Percentiles rank a stretch among this genome's conserved stretches.
These are phyloP conservation scores for Raffaelea albimanens DNA, from an alignment of 2,329 filamentous ascomycete species.

Conservation along the genomic window DNA sequence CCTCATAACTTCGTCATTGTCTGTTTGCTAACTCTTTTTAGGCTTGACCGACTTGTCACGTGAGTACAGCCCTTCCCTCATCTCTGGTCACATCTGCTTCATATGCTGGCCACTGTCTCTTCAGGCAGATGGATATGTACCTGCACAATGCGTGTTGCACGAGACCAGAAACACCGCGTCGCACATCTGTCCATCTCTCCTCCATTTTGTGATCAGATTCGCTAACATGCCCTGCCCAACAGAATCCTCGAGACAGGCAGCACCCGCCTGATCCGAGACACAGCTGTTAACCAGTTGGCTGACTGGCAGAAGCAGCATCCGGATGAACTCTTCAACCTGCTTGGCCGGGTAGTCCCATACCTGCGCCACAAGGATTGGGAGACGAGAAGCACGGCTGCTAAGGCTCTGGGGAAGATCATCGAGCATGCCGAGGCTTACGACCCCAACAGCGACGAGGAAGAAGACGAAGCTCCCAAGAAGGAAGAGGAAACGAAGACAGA, in stretches of 20 bases:
- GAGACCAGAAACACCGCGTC: too few relatives aligned
- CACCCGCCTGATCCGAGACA: constrained; percentile 91
- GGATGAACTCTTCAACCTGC: constrained; percentile 91
- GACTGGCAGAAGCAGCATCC: constrained; percentile 98
- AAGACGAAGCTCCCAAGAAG: background rate
- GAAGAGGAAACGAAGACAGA: constrained; percentile 10
- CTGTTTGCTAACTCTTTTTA: constrained; percentile 25
- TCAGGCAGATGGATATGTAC: too few relatives aligned
- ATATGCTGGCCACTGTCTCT: constrained; percentile 1
- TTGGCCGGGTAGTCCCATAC: constrained; percentile 91
- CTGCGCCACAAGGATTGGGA: constrained; percentile 95
- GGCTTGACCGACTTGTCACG: constrained; percentile 80
- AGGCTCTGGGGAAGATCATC: constrained; percentile 88
- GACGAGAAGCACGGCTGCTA: constrained; percentile 84
- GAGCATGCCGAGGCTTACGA: constrained; percentile 82
- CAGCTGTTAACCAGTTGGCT: constrained; percentile 89
- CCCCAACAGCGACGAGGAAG: constrained; percentile 59
- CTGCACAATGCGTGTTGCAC: too few relatives aligned
- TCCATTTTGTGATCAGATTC: too few relatives aligned
- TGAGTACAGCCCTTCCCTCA: constrained; percentile 40
- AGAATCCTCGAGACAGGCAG: constrained; percentile 96
- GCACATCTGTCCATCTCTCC: background rate
- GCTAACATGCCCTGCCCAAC: constrained; percentile 7
- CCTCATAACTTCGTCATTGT: background rate
- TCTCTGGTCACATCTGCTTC: background rate